These are phyloP conservation scores for Colletotrichum cordylinicola DNA, from an alignment of 2,329 filamentous ascomycete species.

Conservation along the genomic window DNA sequence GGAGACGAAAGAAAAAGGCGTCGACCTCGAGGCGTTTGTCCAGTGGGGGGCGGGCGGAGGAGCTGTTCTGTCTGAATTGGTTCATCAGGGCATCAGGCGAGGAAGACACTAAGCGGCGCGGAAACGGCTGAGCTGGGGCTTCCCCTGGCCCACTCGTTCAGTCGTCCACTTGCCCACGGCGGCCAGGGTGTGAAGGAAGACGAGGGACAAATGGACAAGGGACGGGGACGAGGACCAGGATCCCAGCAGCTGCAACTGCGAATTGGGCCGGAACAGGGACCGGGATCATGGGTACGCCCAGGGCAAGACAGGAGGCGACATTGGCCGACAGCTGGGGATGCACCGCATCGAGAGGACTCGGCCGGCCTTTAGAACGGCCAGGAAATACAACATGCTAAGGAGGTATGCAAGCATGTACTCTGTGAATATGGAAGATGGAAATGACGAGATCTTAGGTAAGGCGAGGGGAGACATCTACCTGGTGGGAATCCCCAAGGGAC, in stretches of 20 bases:
- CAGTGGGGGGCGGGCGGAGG: neutral
- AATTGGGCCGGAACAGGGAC: slow-evolving; percentile 1
- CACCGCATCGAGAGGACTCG: neutral
- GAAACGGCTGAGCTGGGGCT: slow-evolving; percentile 12
- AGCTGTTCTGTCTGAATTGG: neutral
- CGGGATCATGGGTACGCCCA: slow-evolving; percentile 15
- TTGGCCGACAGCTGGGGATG: neutral
- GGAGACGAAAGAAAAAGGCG: neutral
- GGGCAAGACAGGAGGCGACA: slow-evolving; percentile 11
- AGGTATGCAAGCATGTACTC: neutral
- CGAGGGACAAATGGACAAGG: neutral
- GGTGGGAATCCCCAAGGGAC: neutral
- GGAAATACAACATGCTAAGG: neutral
- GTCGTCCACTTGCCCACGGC: neutral
- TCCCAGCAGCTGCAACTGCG: neutral
- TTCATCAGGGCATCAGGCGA: neutral
- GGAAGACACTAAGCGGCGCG: neutral
- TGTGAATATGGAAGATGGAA: neutral
- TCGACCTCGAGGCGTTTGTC: neutral
- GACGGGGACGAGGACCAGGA: neutral
- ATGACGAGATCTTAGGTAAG: neutral
- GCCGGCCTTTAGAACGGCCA: neutral
- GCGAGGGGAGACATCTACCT: neutral
- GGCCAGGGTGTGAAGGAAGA: neutral
- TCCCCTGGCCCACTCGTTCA: neutral